A percentile compares a stretch with the other conserved stretches of the same genome.
Conservation (phyloP, 257 asterid species). For the Solanum infundibuliforme region DNA sequence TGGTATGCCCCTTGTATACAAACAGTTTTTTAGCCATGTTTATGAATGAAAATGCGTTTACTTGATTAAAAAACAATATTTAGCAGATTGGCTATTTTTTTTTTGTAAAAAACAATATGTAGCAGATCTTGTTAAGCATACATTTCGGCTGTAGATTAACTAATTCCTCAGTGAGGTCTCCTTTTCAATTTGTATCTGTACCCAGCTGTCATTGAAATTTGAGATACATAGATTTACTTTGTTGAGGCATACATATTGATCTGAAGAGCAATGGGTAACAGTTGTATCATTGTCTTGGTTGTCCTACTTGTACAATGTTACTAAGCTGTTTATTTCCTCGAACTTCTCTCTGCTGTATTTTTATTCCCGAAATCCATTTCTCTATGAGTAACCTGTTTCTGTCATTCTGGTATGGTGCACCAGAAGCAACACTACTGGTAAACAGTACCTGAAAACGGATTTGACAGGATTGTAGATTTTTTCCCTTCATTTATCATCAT, state of each 20-base stretch:
- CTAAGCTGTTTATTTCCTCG: not conserved
- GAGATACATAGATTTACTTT: not conserved
- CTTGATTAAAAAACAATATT: not conserved
- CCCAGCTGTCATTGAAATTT: not conserved
- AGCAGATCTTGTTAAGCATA: not conserved
- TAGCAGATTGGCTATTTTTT: not conserved
- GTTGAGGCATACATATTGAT: not conserved
- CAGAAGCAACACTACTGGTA: not conserved
- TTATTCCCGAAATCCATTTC: not conserved
- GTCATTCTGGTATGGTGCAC: not conserved
- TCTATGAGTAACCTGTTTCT: not conserved
- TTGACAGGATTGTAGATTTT: not conserved
- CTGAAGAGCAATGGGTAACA: not conserved
- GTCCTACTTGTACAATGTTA: not conserved
- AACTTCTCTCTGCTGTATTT: not conserved
- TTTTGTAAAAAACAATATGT: not conserved
- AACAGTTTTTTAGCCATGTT: not conserved
- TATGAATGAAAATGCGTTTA: not conserved
- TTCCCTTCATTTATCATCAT: not conserved
- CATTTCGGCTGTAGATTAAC: not conserved
- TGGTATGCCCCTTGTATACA: not conserved
- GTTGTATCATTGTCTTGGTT: not conserved
- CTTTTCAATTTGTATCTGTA: not conserved
- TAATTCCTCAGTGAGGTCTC: not conserved
- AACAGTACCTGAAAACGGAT: not conserved